Conservation (phyloP, 208 protist genomes). For the Trypanosoma platydactyli region DNA sequence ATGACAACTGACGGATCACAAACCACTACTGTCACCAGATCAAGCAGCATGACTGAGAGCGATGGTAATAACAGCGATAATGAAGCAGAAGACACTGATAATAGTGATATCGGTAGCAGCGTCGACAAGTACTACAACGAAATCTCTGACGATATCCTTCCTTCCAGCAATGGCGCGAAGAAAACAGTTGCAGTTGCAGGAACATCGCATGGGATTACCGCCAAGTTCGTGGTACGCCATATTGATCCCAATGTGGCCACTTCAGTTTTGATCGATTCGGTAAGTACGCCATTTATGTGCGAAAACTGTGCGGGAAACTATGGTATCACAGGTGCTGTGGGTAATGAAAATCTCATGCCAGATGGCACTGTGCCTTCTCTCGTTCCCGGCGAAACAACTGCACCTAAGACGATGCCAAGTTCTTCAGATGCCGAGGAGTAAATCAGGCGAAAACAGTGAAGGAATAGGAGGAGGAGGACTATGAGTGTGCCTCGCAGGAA, state of each 20-base stretch:
- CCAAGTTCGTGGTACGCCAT: neutral
- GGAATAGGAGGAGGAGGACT: no score
- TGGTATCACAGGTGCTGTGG: neutral
- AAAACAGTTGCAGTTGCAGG: neutral
- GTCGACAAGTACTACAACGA: no score
- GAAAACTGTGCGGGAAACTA: neutral
- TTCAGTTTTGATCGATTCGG: neutral
- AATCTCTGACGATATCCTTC: no score
- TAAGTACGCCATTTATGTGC: neutral
- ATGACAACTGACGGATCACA: constrained; percentile 15
- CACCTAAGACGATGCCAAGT: no score
- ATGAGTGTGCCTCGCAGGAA: no score
- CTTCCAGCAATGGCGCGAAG: no score
- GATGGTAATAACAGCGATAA: neutral
- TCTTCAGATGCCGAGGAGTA: no score
- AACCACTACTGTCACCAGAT: constrained; percentile 18
- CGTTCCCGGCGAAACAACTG: no score
- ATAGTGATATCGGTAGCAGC: neutral
- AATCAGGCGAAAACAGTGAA: no score
- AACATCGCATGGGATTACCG: constrained; percentile 1
- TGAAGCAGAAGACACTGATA: neutral
- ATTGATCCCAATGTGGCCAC: neutral
- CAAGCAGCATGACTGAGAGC: constrained; percentile 4
- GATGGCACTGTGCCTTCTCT: no score
- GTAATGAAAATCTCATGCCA: no score